A percentile compares a stretch with the other conserved stretches of the same genome.
phyloP scores from a whole-genome alignment of 2,329 filamentous ascomycete species.

The Taxawa tesnikishii region DNA sequence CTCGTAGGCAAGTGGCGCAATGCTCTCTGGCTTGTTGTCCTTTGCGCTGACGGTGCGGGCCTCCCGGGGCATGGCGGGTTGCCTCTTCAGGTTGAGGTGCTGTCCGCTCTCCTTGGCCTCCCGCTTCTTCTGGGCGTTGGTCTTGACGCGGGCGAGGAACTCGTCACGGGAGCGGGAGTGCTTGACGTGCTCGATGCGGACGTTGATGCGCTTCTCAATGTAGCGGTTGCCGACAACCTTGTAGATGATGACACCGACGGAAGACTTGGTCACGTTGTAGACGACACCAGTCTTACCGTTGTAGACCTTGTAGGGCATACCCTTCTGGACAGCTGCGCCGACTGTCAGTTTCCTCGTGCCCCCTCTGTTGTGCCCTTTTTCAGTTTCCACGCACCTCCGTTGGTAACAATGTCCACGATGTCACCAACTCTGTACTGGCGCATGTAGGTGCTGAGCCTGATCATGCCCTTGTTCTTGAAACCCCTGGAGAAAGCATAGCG shows the following conservation, averaged over 20 bases:
- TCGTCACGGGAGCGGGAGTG: slow-evolving; percentile 93
- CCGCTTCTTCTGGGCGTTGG: slow-evolving; percentile 84
- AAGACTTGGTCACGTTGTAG: slow-evolving; percentile 92
- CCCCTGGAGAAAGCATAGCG: slow-evolving; percentile 67
- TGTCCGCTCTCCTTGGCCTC: slow-evolving; percentile 83
- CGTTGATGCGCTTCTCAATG: slow-evolving; percentile 99
- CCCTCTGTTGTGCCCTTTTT: slow-evolving; percentile 4
- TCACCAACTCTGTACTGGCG: slow-evolving; percentile 95
- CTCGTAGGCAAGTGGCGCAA: slow-evolving; percentile 89
- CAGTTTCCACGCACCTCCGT: slow-evolving; percentile 93
- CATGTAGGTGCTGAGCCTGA: slow-evolving; percentile 88
- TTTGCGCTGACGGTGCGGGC: slow-evolving; percentile 67
- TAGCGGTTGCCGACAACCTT: slow-evolving; percentile 99
- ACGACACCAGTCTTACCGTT: slow-evolving; percentile 75
- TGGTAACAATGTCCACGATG: slow-evolving; percentile 97
- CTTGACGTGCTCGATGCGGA: slow-evolving; percentile 93
- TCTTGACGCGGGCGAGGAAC: slow-evolving; percentile 93
- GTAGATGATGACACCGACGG: slow-evolving; percentile 98
- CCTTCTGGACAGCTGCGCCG: slow-evolving; percentile 25
- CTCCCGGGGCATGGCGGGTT: slow-evolving; percentile 66
- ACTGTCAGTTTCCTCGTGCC: background rate
- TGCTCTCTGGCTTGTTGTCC: slow-evolving; percentile 81
- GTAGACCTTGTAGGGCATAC: slow-evolving; percentile 99
- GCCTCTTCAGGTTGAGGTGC: slow-evolving; percentile 86
- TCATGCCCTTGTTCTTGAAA: slow-evolving; percentile 91